Conservation (phyloP, 2,329 filamentous ascomycete genomes). For the Fusarium nygamai region DNA sequence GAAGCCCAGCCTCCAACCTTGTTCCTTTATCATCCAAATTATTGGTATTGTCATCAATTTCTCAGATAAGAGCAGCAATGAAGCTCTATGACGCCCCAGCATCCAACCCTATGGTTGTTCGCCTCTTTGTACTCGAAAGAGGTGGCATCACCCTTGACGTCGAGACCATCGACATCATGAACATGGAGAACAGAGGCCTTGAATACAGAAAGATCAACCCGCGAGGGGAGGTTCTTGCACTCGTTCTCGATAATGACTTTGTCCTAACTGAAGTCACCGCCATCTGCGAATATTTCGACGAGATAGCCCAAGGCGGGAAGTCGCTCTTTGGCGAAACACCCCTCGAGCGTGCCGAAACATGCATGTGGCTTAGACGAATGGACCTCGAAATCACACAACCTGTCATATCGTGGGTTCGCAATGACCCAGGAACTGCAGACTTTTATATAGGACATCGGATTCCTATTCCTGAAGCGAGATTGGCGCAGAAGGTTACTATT, state of each 20-base stretch:
- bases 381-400: slow-evolving; percentile 10
- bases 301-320: background rate
- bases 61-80: background rate
- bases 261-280: slow-evolving; percentile 4
- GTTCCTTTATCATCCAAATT: too few relatives aligned
- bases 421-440: background rate
- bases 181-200: slow-evolving; percentile 12
- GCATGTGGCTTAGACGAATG: slow-evolving; percentile 9
- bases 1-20: background rate
- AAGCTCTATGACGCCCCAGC: slow-evolving; percentile 17
- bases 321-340: background rate
- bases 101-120: slow-evolving; percentile 14
- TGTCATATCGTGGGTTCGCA: background rate
- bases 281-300: slow-evolving; percentile 10
- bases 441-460: slow-evolving; percentile 6
- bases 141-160: slow-evolving; percentile 10
- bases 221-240: slow-evolving; percentile 2
- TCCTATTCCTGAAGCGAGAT: background rate
- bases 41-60: fast-evolving
- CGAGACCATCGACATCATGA: slow-evolving; percentile 19
- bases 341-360: background rate
- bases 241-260: background rate
- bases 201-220: slow-evolving; percentile 18
- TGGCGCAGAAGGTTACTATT: background rate
- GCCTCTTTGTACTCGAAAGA: slow-evolving; percentile 29